phyloP scores from a whole-genome alignment of 352 stramenopile species.

The Ochromonadaceae sp. region DNA sequence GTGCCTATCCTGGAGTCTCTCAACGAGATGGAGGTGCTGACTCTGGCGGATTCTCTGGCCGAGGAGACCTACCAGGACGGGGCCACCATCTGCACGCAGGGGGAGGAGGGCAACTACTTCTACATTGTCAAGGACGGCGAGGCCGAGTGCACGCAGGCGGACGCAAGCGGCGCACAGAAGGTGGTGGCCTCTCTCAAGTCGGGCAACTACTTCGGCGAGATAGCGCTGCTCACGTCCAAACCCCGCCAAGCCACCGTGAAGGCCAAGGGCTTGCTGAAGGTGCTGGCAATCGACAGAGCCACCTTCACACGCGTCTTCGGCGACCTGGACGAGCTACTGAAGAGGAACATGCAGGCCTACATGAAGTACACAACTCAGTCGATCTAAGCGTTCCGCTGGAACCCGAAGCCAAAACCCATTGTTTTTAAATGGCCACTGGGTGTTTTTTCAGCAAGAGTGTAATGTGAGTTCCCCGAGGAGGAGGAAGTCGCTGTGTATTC shows the following conservation, averaged over 20 bases:
- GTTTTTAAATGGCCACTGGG: no score
- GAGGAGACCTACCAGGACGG: conserved; percentile 39
- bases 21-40: conserved; percentile 44
- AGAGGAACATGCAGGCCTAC: conserved; percentile 46
- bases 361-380: conserved; percentile 20
- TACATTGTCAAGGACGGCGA: conserved; percentile 48
- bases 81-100: conserved; percentile 38
- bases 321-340: conserved; percentile 64
- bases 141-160: conserved; percentile 36
- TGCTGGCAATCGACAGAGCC: conserved; percentile 61
- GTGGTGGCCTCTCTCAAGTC: conserved; percentile 42
- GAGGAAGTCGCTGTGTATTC: no score
- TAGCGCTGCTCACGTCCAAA: conserved; percentile 67
- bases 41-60: conserved; percentile 41
- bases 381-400: no score
- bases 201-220: conserved; percentile 52
- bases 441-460: no score
- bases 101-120: conserved; percentile 42
- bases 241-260: conserved; percentile 65
- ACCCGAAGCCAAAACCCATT: no score
- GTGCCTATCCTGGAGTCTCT: conserved; percentile 38
- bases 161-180: conserved; percentile 27
- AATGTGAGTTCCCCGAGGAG: no score
- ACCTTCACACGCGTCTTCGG: conserved; percentile 68
- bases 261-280: conserved; percentile 50